Conservation (phyloP, 129 eudicot genomes). For the Glebionis coronaria region DNA sequence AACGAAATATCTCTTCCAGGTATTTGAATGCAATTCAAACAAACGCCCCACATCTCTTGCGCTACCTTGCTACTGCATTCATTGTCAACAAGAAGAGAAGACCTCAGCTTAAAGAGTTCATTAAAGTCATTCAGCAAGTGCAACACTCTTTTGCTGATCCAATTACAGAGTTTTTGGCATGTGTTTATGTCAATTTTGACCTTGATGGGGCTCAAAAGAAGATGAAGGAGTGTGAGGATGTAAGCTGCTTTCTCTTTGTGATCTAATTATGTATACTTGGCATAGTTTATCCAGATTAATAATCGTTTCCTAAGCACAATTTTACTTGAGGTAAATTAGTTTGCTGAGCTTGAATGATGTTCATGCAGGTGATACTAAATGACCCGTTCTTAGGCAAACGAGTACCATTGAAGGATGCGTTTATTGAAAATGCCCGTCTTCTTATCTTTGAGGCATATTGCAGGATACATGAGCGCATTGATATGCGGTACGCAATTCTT, state of each 20-base stretch:
- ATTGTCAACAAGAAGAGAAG: slow-evolving; percentile 94
- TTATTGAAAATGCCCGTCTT: slow-evolving; percentile 96
- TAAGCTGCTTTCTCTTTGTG: slow-evolving; percentile 29
- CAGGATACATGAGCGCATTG: slow-evolving; percentile 92
- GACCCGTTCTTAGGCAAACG: slow-evolving; percentile 96
- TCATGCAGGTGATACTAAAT: slow-evolving; percentile 51
- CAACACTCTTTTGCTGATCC: slow-evolving; percentile 80
- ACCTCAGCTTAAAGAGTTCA: slow-evolving; percentile 84
- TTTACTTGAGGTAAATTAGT: not conserved
- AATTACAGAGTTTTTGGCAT: slow-evolving; percentile 87
- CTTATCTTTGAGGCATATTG: slow-evolving; percentile 92
- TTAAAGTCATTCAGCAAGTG: slow-evolving; percentile 92
- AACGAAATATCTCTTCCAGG: too few relatives aligned
- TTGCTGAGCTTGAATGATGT: slow-evolving; percentile 13
- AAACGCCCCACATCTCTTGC: too few relatives aligned
- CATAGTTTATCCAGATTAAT: not conserved
- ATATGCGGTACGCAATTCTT: slow-evolving; percentile 61
- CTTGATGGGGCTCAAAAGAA: slow-evolving; percentile 95
- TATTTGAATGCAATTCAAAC: too few relatives aligned
- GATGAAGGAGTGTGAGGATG: slow-evolving; percentile 99
- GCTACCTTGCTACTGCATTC: slow-evolving; percentile 92
- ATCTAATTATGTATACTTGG: not conserved
- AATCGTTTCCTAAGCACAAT: not conserved
- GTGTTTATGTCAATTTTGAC: slow-evolving; percentile 90
- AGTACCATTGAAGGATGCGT: slow-evolving; percentile 73